phyloP scores from a whole-genome alignment of 441 rosid species.

The Arabidopsis hybrid region DNA sequence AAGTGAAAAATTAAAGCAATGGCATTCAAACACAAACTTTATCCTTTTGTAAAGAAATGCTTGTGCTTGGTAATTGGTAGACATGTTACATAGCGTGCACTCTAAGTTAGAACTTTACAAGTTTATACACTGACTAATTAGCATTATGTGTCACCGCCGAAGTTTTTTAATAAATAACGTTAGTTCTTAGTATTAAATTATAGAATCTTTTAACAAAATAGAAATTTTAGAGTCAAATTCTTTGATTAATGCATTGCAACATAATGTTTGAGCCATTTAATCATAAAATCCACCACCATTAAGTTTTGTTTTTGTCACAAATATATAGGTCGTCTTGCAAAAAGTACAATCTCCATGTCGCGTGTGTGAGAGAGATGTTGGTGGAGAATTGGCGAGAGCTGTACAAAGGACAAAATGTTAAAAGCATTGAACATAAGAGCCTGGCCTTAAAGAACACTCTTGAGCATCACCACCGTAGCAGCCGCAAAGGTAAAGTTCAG shows the following conservation, averaged over 20 bases:
- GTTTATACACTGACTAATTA: background rate
- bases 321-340: slow-evolving; percentile 67
- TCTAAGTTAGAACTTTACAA: slow-evolving; percentile 1
- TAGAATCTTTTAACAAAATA: no score
- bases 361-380: slow-evolving; percentile 89
- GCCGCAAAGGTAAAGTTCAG: slow-evolving; percentile 61
- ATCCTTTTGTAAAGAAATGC: slow-evolving; percentile 21
- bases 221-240: background rate
- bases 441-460: slow-evolving; percentile 71
- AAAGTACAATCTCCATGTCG: slow-evolving; percentile 88
- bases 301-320: no score
- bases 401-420: slow-evolving; percentile 48
- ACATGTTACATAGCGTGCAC: slow-evolving; percentile 31
- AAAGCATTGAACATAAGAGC: slow-evolving; percentile 54
- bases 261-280: background rate
- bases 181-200: no score
- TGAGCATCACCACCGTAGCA: slow-evolving; percentile 49
- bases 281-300: no score
- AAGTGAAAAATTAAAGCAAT: slow-evolving; percentile 39
- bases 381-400: slow-evolving; percentile 84
- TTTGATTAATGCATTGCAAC: background rate
- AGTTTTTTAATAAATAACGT: background rate
- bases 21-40: slow-evolving; percentile 34
- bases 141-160: background rate
- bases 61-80: slow-evolving; percentile 20